Percentiles rank a stretch among this genome's conserved stretches.
These are phyloP conservation scores for Penicillium coffeae DNA, from an alignment of 495 filamentous ascomycete species.

Conservation along the genomic window DNA sequence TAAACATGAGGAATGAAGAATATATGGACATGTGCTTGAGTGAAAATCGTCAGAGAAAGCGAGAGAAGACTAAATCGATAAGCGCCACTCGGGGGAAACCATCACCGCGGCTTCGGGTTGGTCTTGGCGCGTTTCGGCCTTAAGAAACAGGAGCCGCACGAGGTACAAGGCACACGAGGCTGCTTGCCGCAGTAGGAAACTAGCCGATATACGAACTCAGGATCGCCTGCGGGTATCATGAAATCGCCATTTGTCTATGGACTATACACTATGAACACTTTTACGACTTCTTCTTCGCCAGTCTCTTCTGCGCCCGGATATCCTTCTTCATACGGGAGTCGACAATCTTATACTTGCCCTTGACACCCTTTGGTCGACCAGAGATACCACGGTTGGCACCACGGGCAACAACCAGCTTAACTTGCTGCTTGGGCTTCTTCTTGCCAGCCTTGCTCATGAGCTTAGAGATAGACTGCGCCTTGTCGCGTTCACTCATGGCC, in stretches of 20 bases:
- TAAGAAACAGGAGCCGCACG: background rate
- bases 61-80: conserved; percentile 10
- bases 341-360: conserved; percentile 98
- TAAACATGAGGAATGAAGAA: conserved; percentile 11
- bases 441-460: conserved; percentile 76
- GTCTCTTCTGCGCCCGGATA: conserved; percentile 82
- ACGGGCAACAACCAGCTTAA: conserved; percentile 85
- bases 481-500: conserved; percentile 89
- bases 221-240: conserved; percentile 4
- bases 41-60: conserved; percentile 9
- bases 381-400: conserved; percentile 80
- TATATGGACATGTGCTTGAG: conserved; percentile 4
- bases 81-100: conserved; percentile 26
- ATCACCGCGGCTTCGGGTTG: conserved; percentile 6
- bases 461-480: conserved; percentile 77
- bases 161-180: too few species aligned
- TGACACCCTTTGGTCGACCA: conserved; percentile 78
- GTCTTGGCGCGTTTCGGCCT: conserved; percentile 1
- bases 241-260: conserved; percentile 1
- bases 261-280: conserved; percentile 25
- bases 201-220: too few species aligned
- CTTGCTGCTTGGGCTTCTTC: conserved; percentile 78
- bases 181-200: too few species aligned
- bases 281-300: conserved; percentile 58
- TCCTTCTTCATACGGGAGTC: conserved; percentile 98